Evolutionary conservation across 2,329 filamentous ascomycete species (phyloP).

Genomic region (Stagonosporopsis rhizophila): DNA sequence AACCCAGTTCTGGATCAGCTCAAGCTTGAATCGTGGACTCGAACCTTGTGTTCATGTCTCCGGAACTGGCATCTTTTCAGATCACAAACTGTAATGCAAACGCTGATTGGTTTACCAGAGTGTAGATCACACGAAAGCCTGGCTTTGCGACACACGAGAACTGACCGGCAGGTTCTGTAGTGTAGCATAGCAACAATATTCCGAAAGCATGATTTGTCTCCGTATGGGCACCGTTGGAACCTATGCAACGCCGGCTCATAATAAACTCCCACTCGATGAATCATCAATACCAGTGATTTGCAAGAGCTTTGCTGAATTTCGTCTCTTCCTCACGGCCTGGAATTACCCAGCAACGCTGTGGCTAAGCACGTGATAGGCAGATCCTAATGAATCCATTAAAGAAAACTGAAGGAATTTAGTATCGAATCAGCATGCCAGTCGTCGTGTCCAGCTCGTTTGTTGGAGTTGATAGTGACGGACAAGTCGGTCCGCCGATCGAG

Average conservation of each 20-base stretch:
- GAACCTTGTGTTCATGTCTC: background rate
- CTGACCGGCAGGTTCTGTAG: background rate
- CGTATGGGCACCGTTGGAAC: too few relatives aligned
- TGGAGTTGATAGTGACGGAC: constrained; percentile 10
- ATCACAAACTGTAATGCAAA: background rate
- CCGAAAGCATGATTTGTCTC: background rate
- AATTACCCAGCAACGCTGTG: background rate
- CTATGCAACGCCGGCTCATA: too few relatives aligned
- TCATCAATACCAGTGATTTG: too few relatives aligned
- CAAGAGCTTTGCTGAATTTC: background rate
- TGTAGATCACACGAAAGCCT: background rate
- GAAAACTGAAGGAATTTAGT: background rate
- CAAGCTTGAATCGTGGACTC: background rate
- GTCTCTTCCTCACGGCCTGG: too few relatives aligned
- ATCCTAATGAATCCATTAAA: background rate
- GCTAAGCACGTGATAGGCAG: background rate
- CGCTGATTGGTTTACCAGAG: background rate
- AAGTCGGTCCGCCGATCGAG: constrained; percentile 11
- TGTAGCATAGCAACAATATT: background rate
- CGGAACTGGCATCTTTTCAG: background rate
- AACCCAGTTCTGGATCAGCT: background rate
- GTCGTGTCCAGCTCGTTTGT: background rate
- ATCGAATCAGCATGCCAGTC: background rate
- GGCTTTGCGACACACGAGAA: background rate
- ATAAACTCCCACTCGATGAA: too few relatives aligned